Base-by-base conservation (phyloP, 148 eudicot genomes). In the Silene conica region DNA sequence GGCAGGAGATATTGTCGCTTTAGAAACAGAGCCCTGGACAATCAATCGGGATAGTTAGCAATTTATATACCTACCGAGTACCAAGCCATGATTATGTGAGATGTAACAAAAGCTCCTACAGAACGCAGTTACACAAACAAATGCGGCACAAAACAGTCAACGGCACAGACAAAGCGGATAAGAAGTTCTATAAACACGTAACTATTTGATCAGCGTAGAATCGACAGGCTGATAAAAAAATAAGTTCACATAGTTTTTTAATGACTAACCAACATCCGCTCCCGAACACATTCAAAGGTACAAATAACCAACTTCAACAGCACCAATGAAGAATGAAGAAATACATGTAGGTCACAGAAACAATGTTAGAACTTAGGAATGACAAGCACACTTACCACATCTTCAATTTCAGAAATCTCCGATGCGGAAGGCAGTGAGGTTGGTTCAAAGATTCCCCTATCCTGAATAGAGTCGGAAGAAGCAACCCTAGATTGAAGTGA, bases 331-430 rank as follows among this genome's bases (percentile, higher is more conserved):
- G 13, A 45, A 72, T 31, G 72, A 25, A 69, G 12, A 31, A 68
- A 48, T 68, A 48, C 58, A 63, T 50, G 16, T 50, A 15, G 16
- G 55, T 50, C 14, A 9, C 1, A 69, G 38, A 74, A 10, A 69
- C 11, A 75, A 70, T 56, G 60, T 18, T 26, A 45, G 60, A 22
- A 50, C 16, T 13, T 19, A 45, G 60, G 34, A 63, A 23, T 7
- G 25, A 23, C 18, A 66, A 34, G 60, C 26, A 70, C 57, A 72
- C 25, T 85, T 90, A 90, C 99, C 94, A 74, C 82, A 76, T 96
- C 99, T 73, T 96, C 97, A 77, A 89, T 80, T 80, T 92, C 97
- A 54, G 92, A 88, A 79, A 92, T 92, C 82, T 95, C 98, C 62
- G 98, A 85, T 76, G 83, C 72, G 72, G 85, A 26, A 48, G 97